Base-by-base conservation (phyloP, 495 filamentous ascomycete genomes). In the Parathielavia hyrcaniae region DNA sequence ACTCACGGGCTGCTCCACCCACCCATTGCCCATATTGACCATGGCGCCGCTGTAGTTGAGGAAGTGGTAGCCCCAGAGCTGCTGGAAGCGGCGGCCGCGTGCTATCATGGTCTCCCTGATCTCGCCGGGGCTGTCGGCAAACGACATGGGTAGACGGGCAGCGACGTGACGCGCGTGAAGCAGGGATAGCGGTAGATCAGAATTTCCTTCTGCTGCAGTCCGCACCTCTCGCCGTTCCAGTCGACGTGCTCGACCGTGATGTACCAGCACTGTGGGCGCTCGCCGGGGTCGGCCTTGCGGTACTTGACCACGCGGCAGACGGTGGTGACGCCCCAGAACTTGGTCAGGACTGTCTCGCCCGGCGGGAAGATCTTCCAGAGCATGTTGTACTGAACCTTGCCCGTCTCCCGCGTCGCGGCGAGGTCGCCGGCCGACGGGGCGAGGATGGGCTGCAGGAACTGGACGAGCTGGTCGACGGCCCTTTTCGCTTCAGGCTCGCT, bases 151-250 rank as follows among this genome's bases (percentile, higher is more conserved):
- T 74, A 83, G 0, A 74, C 72, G 0, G 72, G 57, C 35, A 87
- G 72, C 1, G 66, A 61, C 0, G 60, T 75, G 60, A 86, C 85
- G 1, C 72, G 64, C 1, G 52, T 61, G 7, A 77, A 80, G 5
- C 83, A 83, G 5, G 62, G 57, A 60, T 78, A 87, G 2, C 40
- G 13, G 1, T 57, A 52, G 35, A 86, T 77, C 1, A 32, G 50
- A 17, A 77, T 67, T 0, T 59, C 60, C 1, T 67, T 53, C 17
- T 63, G 65, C 17, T 62, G 60, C 7, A 68, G 70, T 2, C 85
- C 82, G 51, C 83, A 82, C 1, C 59, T 63, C 3, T 71, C 67
- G 2, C 85, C 84, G 58, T 86, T 75, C 60, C 75, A 84, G 55
- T 85, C 81, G 30, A 86, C 68, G 51, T 78, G 79, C 36, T 75